A percentile compares a stretch with the other conserved stretches of the same genome.
These are phyloP conservation scores for Fusarium nelsonii DNA, from an alignment of 2,329 filamentous ascomycete species.

Conservation along the genomic window DNA sequence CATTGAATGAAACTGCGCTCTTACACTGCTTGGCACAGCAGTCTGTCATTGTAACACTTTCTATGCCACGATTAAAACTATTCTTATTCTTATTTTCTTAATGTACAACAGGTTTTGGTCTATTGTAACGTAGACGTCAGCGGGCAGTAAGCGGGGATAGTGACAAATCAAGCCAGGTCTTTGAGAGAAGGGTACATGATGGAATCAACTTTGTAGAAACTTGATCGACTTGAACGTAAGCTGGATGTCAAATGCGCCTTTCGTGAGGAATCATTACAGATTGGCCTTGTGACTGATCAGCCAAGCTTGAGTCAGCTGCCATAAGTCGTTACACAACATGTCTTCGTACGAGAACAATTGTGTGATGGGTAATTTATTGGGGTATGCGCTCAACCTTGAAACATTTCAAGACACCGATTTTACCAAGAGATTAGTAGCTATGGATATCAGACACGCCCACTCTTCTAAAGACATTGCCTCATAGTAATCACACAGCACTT, in stretches of 20 bases:
- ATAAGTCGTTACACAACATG: too few relatives aligned
- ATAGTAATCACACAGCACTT: too few relatives aligned
- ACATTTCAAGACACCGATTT: background rate
- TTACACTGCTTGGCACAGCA: conserved; percentile 1
- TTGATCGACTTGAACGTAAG: background rate
- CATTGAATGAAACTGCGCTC: background rate
- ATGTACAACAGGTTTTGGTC: background rate
- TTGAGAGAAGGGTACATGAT: fast-evolving
- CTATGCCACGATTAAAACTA: background rate
- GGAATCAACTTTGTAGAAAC: background rate
- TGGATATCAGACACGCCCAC: background rate
- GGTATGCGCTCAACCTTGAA: background rate
- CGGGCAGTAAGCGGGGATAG: background rate
- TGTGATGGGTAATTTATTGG: too few relatives aligned
- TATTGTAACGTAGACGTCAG: background rate
- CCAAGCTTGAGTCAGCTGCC: too few relatives aligned
- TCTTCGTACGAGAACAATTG: too few relatives aligned
- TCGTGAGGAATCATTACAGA: background rate
- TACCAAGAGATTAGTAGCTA: too few relatives aligned
- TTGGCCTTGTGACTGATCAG: too few relatives aligned
- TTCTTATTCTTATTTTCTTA: background rate
- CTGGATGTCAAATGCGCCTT: background rate
- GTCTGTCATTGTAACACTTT: background rate
- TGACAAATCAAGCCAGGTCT: background rate
- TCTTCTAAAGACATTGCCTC: background rate